Base-by-base conservation (phyloP, 352 stramenopile genomes). In the Pythium utonaiense region DNA sequence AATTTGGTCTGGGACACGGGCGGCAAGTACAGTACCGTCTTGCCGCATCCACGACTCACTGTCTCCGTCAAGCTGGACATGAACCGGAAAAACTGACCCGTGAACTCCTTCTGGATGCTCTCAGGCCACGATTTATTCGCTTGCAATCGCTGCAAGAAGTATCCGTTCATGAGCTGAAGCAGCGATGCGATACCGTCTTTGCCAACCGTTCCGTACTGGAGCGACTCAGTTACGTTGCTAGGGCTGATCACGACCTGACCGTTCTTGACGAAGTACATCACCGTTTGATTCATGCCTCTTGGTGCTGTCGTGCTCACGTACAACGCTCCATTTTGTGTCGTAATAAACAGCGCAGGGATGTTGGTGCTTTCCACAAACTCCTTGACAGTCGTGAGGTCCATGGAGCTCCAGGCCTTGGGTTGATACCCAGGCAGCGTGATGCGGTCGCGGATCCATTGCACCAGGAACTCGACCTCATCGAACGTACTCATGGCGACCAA, bases 11-110 rank as follows among this genome's bases (percentile, higher is more conserved):
- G 68, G 36, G 85, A 79, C 42, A 96, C 87, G 0, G 87, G 78
- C 3, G 92, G 90, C 24, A 98, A 67, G 60, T 98, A 98, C 21
- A 98, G 67, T 31, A 98, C 90, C 0, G 95, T 98, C 70, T 98
- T 97, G 34, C 92, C 91, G 42, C 91, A 89, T 25, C 76, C 76
- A 52, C 90, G 86, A 74, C 93, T 96, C 38, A 95, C 83, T 0
- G 90, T 96, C 73, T 98, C 91, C 1, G 93, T 98, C n/a, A 98
- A 74, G 22, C 85, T 93, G 24, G 91, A 96, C 91, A 98, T 98
- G 74, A 98, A 98, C 38, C 89, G 81, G 67, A 96, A 97, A 58
- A 97, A 96, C 65, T 98, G 92, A 5, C 88, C 88, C 6, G 88
- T 95, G 44, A 98, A 95, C 59, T 98, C 94, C 59, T 97, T 98